Evolutionary conservation across 2,329 filamentous ascomycete species (phyloP), one percentile per base, ranked within the genome.

Genomic region (Fusarium udum): DNA sequence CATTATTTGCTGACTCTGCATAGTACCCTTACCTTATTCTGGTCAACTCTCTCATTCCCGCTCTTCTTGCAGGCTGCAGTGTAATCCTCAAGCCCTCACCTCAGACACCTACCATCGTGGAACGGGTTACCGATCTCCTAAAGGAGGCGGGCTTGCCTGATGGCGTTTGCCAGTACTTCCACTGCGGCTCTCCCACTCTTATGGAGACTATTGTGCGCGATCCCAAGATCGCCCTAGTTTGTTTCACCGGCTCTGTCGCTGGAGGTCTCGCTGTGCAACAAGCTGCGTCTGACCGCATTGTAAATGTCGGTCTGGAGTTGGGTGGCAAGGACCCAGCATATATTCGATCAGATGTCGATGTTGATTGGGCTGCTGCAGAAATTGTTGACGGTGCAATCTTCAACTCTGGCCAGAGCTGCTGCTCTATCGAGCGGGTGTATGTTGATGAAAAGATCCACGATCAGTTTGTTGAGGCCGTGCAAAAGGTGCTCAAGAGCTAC

Each of bases 341-440:
- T 79, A 88, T 98, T 61, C 88, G 95, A 68, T 86, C 86, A 12
- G 95, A 98, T 78, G 94, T 97, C 4, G 95, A 98, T 80, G 83
- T 97, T 53, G 90, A 90, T 53, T 98, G 95, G 95, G 95, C 92
- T 1, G 95, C 95, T 0, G 95, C 93, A 75, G 95, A 98, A 83
- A 96, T 98, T 78, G 94, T 98, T 20, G 95, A 98, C 77, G 95
- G 95, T 26, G 92, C 95, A n/a, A 87, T 98, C 64, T 98, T 98
- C 87, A 98, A 98, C 85, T 97, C 95, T 58, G 95, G 95, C n/a
- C 95, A 98, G 85, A 97, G 94, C 81, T 98, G 95, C 86, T 98
- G 95, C 83, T 93, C 94, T 31, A 87, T 98, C 61, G 95, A 98
- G 84, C 89, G 95, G 39, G 90, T 98, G 26, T 98, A 98, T 78